A percentile compares a stretch with the other conserved stretches of the same genome.
These are phyloP conservation scores for Trichoderma arundinaceum DNA, from an alignment of 2,329 filamentous ascomycete genomes.

Conservation along the genomic window DNA sequence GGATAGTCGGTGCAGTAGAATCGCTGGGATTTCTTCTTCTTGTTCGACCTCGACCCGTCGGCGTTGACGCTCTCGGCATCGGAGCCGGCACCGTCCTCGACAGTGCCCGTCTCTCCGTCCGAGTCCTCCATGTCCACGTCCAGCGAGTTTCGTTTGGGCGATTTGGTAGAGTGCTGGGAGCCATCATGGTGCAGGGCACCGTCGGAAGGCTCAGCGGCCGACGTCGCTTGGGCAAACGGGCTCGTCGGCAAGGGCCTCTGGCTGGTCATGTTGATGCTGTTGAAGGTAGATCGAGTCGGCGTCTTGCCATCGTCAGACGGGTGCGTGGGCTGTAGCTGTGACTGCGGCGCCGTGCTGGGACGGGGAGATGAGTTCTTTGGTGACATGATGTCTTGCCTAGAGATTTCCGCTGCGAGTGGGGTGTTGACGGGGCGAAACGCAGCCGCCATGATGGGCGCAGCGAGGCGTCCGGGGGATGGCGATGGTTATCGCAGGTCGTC, in stretches of 20 bases:
- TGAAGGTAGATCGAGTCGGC: conserved; percentile 65
- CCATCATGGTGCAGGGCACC: conserved; percentile 51
- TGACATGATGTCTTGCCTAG: conserved; percentile 46
- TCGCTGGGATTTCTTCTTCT: conserved; percentile 95
- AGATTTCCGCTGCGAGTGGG: conserved; percentile 43
- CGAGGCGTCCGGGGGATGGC: conserved; percentile 26
- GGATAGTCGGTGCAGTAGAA: conserved; percentile 97
- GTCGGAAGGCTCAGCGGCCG: conserved; percentile 54
- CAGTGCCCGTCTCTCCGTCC: conserved; percentile 63
- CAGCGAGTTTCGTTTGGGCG: conserved; percentile 60
- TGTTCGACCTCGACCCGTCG: conserved; percentile 72
- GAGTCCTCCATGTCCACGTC: conserved; percentile 81
- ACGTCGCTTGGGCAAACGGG: conserved; percentile 57
- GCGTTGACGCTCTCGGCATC: conserved; percentile 69
- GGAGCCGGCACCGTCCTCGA: conserved; percentile 61
- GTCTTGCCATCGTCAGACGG: conserved; percentile 59
- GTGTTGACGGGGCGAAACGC: conserved; percentile 57
- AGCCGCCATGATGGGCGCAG: conserved; percentile 50
- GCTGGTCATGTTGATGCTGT: conserved; percentile 46
- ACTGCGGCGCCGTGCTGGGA: conserved; percentile 46
- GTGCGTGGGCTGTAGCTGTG: conserved; percentile 37
- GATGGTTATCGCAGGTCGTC: conserved; percentile 21
- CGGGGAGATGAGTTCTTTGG: conserved; percentile 46
- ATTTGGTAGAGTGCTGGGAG: conserved; percentile 66
- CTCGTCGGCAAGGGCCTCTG: conserved; percentile 62